Conservation (phyloP, 2,329 filamentous ascomycete species). For the Aureobasidium uvarum region DNA sequence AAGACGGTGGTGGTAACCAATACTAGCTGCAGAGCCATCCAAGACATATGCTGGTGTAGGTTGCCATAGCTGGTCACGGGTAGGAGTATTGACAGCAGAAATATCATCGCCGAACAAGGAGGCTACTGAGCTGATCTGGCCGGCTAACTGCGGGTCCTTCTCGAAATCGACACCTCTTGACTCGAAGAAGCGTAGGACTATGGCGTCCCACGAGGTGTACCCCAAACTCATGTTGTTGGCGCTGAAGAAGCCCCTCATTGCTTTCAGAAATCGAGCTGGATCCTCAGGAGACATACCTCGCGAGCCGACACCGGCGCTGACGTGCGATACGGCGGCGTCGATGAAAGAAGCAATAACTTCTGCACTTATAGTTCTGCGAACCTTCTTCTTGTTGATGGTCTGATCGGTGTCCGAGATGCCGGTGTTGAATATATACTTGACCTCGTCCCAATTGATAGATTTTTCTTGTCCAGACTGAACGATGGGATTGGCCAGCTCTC, state of each 20-base stretch:
- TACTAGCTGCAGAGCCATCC: slow-evolving; percentile 45
- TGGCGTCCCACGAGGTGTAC: slow-evolving; percentile 46
- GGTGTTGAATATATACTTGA: slow-evolving; percentile 37
- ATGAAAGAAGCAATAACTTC: slow-evolving; percentile 58
- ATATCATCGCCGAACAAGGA: slow-evolving; percentile 45
- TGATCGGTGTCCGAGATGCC: not conserved
- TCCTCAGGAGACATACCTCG: slow-evolving; percentile 41
- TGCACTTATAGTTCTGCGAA: slow-evolving; percentile 54
- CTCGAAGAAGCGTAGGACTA: slow-evolving; percentile 53
- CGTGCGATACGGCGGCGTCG: slow-evolving; percentile 50
- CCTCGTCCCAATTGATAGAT: slow-evolving; percentile 34
- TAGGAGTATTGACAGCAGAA: slow-evolving; percentile 38
- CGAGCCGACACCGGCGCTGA: slow-evolving; percentile 46
- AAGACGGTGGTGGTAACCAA: slow-evolving; percentile 46
- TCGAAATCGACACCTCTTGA: slow-evolving; percentile 49
- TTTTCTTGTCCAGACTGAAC: slow-evolving; percentile 31
- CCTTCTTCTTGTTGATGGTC: slow-evolving; percentile 27
- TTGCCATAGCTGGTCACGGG: slow-evolving; percentile 27
- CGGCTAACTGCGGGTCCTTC: slow-evolving; percentile 43
- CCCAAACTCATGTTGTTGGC: slow-evolving; percentile 43
- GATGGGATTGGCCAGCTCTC: slow-evolving; percentile 41
- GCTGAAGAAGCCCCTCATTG: slow-evolving; percentile 42
- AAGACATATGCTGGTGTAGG: slow-evolving; percentile 44
- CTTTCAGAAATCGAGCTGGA: slow-evolving; percentile 39
- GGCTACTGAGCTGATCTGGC: slow-evolving; percentile 38